These are phyloP conservation scores for Ophiostoma triangulosporum DNA, from an alignment of 2,329 filamentous ascomycete genomes.

Conservation along the genomic window DNA sequence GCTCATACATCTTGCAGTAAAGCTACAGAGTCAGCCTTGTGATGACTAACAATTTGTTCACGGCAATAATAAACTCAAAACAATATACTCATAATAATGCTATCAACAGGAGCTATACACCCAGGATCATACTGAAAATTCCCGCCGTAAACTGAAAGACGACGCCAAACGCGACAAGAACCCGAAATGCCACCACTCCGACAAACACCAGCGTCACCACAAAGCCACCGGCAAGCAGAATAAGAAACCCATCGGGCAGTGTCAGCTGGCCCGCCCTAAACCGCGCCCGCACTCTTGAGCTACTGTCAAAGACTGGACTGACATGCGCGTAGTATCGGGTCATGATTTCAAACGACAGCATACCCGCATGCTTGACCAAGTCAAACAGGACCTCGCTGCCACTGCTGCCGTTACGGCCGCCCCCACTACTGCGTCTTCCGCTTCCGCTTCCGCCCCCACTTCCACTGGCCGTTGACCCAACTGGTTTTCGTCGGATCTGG, in stretches of 20 bases:
- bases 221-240: slow-evolving; percentile 19
- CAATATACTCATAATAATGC: not conserved
- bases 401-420: not conserved
- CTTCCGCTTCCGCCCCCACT: not conserved
- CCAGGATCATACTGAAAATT: not conserved
- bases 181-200: slow-evolving; percentile 16
- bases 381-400: slow-evolving; percentile 1
- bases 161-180: slow-evolving; percentile 1
- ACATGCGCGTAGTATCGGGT: slow-evolving; percentile 24
- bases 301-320: slow-evolving; percentile 25
- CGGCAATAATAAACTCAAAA: not conserved
- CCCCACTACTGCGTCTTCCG: not conserved
- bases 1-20: no score
- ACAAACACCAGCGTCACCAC: slow-evolving; percentile 13
- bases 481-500: not conserved
- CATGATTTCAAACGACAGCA: slow-evolving; percentile 12
- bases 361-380: not conserved
- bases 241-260: slow-evolving; percentile 17
- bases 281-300: slow-evolving; percentile 23
- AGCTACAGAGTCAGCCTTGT: no score
- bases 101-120: not conserved
- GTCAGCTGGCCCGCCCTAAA: slow-evolving; percentile 16
- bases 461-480: not conserved
- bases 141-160: not conserved
- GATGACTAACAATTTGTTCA: no score